Evolutionary conservation across 2,329 filamentous ascomycete genomes (phyloP), one percentile per base, ranked within the genome.

Genomic region (Fusarium sp.): DNA sequence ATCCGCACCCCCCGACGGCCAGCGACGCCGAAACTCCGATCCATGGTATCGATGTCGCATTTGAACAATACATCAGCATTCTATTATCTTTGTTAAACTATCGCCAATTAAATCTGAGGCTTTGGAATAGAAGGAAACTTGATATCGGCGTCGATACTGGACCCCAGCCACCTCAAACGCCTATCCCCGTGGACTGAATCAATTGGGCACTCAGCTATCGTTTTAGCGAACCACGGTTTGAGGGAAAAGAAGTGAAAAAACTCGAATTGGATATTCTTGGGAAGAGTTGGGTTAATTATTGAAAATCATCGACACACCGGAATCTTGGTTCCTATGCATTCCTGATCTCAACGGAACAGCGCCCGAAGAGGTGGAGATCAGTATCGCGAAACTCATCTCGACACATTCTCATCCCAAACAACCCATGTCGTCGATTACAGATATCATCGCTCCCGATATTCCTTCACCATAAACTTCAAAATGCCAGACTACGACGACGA

Each of bases 401-500:
- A 71, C 37, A 51, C 44, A 61, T 50, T 48, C 39, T 46, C 55
- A 61, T 44, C 45, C 48, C 61, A 30, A 65, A 52, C 55, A 68
- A 70, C 55, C 60, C 64, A 78, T 78, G 77, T 74, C 71, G 71
- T 75, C 74, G 60, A 65, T 64, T 31, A 69, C 59, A 57, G 69
- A 65, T 62, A 62, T 68, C 49, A 62, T 62, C 56, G 67, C 67
- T 51, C 70, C 68, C 65, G 59, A 70, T 61, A 74, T 71, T 45
- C 58, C 57, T 54, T 71, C 72, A 48, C 67, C 67, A 56, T 74
- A 72, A 51, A 59, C 53, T 63, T 61, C 57, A 68, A 72, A 62
- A 80, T 79, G 78, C 66, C 76, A 56, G 67, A 71, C 62, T 71
- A 71, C 48, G 68, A 74, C 60, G 78, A 81, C 58, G 79, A 82